Evolutionary conservation across 371 early-diverging fungal genomes (phyloP).

Genomic region (Rhizopus delemar): DNA sequence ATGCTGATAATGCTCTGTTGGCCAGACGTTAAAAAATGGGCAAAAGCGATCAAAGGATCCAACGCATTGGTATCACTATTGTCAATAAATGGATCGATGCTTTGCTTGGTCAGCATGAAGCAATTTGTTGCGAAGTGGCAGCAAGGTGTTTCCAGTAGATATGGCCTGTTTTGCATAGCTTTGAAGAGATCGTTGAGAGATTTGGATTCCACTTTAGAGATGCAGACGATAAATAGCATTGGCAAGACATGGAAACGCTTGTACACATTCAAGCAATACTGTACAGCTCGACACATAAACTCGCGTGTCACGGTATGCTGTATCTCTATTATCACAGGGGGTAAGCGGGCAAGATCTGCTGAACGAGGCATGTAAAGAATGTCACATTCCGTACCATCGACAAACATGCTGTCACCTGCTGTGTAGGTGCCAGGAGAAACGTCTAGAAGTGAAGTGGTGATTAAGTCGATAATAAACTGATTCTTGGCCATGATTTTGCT

Average conservation of each 20-base stretch:
- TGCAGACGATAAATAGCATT: constrained; percentile 18
- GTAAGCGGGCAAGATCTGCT: constrained; percentile 12
- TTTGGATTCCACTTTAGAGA: constrained; percentile 20
- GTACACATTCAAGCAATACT: constrained; percentile 19
- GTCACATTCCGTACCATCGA: constrained; percentile 18
- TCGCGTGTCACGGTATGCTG: constrained; percentile 20
- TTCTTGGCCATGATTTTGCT: constrained; percentile 18
- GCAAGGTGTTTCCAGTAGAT: constrained; percentile 20
- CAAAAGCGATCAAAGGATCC: constrained; percentile 21
- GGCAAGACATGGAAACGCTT: constrained; percentile 17
- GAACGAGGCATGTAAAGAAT: constrained; percentile 18
- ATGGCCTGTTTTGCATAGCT: constrained; percentile 16
- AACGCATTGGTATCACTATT: constrained; percentile 13
- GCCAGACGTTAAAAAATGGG: constrained; percentile 19
- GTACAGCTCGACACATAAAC: constrained; percentile 20
- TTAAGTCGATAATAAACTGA: constrained; percentile 14
- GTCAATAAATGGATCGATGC: constrained; percentile 21
- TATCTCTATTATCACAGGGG: constrained; percentile 14
- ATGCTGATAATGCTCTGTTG: constrained; percentile 21
- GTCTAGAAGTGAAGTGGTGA: constrained; percentile 11
- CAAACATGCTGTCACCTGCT: constrained; percentile 14
- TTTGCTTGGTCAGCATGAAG: constrained; percentile 24
- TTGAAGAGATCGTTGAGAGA: constrained; percentile 16
- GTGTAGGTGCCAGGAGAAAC: constrained; percentile 12
- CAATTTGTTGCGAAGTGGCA: constrained; percentile 17